phyloP scores from a whole-genome alignment of 2,329 filamentous ascomycete genomes.

The Alternaria alternata region DNA sequence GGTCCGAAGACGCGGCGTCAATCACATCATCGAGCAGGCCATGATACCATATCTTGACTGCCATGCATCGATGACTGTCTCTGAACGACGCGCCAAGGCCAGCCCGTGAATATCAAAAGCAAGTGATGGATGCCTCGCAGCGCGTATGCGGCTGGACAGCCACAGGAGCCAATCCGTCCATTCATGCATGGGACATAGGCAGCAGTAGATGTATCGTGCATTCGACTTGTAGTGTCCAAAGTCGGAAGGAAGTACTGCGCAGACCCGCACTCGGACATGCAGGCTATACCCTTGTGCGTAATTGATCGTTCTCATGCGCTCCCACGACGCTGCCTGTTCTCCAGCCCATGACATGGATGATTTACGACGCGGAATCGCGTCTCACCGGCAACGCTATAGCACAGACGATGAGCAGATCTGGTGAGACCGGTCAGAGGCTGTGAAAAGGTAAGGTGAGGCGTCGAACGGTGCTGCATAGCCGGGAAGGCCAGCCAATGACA shows the following conservation, averaged over 20 bases:
- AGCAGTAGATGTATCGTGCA: not conserved
- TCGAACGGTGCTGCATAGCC: slow-evolving; percentile 26
- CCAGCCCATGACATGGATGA: slow-evolving; percentile 14
- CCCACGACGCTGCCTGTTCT: slow-evolving; percentile 5
- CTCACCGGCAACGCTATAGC: slow-evolving; percentile 35
- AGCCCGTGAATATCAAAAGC: slow-evolving; percentile 8
- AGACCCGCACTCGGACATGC: not conserved
- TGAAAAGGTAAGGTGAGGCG: slow-evolving; percentile 13
- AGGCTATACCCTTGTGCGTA: not conserved
- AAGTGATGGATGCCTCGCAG: slow-evolving; percentile 7
- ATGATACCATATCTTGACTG: not conserved
- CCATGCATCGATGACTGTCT: not conserved
- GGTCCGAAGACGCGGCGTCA: slow-evolving; percentile 4
- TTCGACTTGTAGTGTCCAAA: not conserved
- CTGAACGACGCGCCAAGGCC: slow-evolving; percentile 1
- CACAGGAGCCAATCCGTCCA: not conserved
- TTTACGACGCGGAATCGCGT: slow-evolving; percentile 10
- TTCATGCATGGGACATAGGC: slow-evolving; percentile 3
- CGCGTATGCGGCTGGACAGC: slow-evolving; percentile 10
- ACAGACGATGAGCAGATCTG: slow-evolving; percentile 27
- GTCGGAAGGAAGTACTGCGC: not conserved
- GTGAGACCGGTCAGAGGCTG: slow-evolving; percentile 35
- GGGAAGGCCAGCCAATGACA: slow-evolving; percentile 21
- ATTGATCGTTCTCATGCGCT: slow-evolving; percentile 7
- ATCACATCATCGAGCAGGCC: not conserved